These are phyloP conservation scores for Saussurea involucrata DNA, from an alignment of 129 eudicot genomes.

Conservation along the genomic window DNA sequence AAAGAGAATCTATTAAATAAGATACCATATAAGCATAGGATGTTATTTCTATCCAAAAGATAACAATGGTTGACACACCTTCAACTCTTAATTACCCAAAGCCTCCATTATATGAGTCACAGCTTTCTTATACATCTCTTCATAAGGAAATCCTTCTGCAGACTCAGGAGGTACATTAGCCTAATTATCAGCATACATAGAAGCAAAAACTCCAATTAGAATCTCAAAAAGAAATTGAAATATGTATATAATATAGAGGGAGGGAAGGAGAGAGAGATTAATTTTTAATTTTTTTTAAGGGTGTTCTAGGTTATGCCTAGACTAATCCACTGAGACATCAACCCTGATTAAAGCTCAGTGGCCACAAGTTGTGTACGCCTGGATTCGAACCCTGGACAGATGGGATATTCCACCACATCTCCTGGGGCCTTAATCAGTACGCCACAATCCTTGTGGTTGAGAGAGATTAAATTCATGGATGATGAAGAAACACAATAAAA, in stretches of 20 bases:
- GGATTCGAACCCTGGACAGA: too few relatives aligned
- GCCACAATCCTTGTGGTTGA: too few relatives aligned
- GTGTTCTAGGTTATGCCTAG: too few relatives aligned
- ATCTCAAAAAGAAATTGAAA: background rate
- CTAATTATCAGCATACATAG: conserved; percentile 13
- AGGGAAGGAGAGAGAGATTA: background rate
- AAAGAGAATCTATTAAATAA: background rate
- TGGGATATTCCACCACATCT: too few relatives aligned
- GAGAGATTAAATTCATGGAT: background rate
- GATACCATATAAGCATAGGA: background rate
- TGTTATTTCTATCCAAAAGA: background rate
- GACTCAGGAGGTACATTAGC: conserved; percentile 24
- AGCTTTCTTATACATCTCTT: conserved; percentile 51
- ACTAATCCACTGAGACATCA: too few relatives aligned
- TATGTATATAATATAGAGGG: background rate
- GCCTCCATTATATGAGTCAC: conserved; percentile 38
- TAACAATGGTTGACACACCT: background rate
- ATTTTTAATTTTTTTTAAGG: too few relatives aligned
- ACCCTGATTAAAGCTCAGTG: too few relatives aligned
- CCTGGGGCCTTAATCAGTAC: too few relatives aligned
- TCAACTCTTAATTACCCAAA: conserved; percentile 20
- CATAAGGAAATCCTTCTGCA: conserved; percentile 31
- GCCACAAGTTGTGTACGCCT: too few relatives aligned
- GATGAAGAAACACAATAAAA: background rate
- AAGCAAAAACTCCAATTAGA: background rate